Conservation (phyloP, 2,329 filamentous ascomycete genomes). For the Penicillium sp. region DNA sequence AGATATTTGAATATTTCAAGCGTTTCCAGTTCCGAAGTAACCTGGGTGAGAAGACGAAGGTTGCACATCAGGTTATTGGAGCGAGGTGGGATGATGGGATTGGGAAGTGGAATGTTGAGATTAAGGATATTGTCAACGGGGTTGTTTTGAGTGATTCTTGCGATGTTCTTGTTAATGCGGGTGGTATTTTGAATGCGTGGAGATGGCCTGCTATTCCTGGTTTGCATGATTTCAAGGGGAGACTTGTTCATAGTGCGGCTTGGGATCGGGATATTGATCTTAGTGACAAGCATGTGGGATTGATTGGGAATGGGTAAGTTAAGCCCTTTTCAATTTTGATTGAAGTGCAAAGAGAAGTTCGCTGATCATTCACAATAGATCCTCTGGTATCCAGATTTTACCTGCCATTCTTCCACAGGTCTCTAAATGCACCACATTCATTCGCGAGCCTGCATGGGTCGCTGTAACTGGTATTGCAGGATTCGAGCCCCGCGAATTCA, state of each 20-base stretch:
- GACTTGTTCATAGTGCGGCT: constrained; percentile 48
- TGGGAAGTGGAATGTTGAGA: constrained; percentile 1
- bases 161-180: constrained; percentile 6
- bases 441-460: constrained; percentile 28
- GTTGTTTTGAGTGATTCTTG: background rate
- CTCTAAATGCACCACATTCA: constrained; percentile 23
- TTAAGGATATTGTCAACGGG: background rate
- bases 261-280: constrained; percentile 44
- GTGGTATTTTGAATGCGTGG: constrained; percentile 28
- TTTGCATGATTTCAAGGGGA: constrained; percentile 51
- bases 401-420: constrained; percentile 20
- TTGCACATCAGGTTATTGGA: background rate
- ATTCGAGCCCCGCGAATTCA: constrained; percentile 5
- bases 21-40: background rate
- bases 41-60: background rate
- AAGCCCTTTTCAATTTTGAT: background rate
- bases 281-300: constrained; percentile 26
- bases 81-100: constrained; percentile 1
- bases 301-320: constrained; percentile 30
- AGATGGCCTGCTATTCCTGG: constrained; percentile 54
- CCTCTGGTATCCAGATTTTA: constrained; percentile 31
- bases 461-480: constrained; percentile 19
- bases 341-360: background rate
- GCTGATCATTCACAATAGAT: constrained; percentile 7
- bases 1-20: constrained; percentile 6